Evolutionary conservation across 805 yeast genomes (phyloP).

Genomic region (Hanseniaspora valbyensis): DNA sequence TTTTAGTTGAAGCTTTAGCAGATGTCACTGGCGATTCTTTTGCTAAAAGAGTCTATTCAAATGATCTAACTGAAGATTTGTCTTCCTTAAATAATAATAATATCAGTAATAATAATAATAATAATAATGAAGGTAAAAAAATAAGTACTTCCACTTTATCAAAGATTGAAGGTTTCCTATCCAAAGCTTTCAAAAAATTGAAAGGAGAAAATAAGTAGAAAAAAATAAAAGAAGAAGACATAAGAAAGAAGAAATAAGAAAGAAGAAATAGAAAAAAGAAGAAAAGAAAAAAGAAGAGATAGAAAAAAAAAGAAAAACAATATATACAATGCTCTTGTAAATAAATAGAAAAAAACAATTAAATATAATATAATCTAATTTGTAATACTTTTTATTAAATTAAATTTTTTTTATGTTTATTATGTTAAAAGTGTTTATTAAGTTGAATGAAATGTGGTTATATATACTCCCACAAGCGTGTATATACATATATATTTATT

Average conservation of each 20-base stretch:
- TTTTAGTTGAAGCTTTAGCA: conserved; percentile 86
- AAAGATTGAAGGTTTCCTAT: conserved; percentile 47
- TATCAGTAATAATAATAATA: neutral
- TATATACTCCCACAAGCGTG: too few species aligned
- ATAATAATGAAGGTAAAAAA: conserved; percentile 7
- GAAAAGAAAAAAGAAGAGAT: too few species aligned
- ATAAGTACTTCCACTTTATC: conserved; percentile 31
- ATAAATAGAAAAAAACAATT: too few species aligned
- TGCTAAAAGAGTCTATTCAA: conserved; percentile 50
- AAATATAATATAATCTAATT: too few species aligned
- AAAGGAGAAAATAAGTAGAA: conserved; percentile 25
- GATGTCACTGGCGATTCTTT: conserved; percentile 71
- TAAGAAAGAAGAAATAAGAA: too few species aligned
- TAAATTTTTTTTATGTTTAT: too few species aligned
- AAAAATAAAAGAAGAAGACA: neutral
- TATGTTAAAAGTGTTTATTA: too few species aligned
- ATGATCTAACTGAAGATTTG: conserved; percentile 1
- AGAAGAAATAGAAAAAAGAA: too few species aligned
- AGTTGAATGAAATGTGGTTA: too few species aligned
- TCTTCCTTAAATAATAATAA: neutral
- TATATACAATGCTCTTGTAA: too few species aligned
- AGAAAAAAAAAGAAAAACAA: conserved; percentile 19
- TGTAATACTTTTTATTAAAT: too few species aligned
- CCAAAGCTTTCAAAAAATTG: conserved; percentile 45
- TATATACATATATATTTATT: too few species aligned